Conservation (phyloP, 805 yeast species). For the Candida cerambycidarum region DNA sequence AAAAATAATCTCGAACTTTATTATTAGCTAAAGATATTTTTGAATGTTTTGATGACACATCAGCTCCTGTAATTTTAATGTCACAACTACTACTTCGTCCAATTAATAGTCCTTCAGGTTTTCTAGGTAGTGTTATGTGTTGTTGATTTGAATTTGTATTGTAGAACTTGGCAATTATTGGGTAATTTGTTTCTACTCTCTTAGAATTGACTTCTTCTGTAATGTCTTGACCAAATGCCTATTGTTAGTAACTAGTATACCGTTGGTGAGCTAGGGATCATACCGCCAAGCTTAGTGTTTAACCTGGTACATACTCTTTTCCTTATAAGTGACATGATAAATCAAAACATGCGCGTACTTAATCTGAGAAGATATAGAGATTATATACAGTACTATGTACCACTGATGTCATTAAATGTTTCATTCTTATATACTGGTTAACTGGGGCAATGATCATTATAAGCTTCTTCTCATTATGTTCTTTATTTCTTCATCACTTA, state of each 20-base stretch:
- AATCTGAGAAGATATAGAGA: not conserved
- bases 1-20: constrained; percentile 35
- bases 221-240: constrained; percentile 13
- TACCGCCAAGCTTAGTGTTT: too few species aligned
- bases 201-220: constrained; percentile 10
- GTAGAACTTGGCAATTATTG: constrained; percentile 23
- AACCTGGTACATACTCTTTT: constrained; percentile 31
- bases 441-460: too few species aligned
- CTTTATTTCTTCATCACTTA: constrained; percentile 22
- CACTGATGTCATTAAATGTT: too few species aligned
- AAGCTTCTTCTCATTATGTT: constrained; percentile 28
- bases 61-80: constrained; percentile 50
- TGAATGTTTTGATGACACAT: constrained; percentile 68
- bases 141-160: constrained; percentile 18
- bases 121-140: constrained; percentile 22
- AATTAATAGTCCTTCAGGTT: constrained; percentile 25
- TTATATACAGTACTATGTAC: not conserved
- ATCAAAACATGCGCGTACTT: constrained; percentile 2
- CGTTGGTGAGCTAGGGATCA: not conserved
- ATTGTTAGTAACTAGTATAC: constrained; percentile 13
- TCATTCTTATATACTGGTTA: too few species aligned
- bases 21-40: constrained; percentile 43
- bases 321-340: constrained; percentile 24
- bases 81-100: constrained; percentile 67
- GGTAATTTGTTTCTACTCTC: constrained; percentile 15